A percentile compares a stretch with the other conserved stretches of the same genome.
These are phyloP conservation scores for Salvia miltiorrhiza DNA, from an alignment of 257 asterid species.

Conservation along the genomic window DNA sequence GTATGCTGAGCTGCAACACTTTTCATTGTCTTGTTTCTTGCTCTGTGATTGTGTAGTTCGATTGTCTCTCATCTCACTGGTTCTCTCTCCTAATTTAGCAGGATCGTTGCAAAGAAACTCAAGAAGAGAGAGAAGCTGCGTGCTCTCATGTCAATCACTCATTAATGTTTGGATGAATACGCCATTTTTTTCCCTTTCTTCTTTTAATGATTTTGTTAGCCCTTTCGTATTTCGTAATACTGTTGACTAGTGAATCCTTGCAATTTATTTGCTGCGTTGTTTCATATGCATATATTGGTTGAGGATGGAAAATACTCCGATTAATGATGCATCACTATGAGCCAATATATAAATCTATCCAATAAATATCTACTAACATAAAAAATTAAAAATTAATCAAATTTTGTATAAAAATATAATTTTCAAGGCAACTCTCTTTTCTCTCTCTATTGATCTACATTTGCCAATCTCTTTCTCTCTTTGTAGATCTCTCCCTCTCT, in stretches of 20 bases:
- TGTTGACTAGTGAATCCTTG: not conserved
- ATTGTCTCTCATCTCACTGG: not conserved
- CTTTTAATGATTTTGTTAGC: not conserved
- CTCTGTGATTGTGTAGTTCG: no score
- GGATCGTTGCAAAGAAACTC: not conserved
- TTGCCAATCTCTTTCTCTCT: no score
- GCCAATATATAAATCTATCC: no score
- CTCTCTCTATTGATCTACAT: no score
- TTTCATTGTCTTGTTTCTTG: no score
- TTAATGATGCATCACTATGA: no score
- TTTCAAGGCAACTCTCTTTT: no score
- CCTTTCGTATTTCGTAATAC: not conserved
- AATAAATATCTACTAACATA: no score
- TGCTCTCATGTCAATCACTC: not conserved
- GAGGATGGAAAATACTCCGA: not conserved
- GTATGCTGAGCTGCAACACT: slow-evolving; percentile 13
- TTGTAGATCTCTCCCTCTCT: no score
- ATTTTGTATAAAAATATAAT: no score
- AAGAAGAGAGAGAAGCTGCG: not conserved
- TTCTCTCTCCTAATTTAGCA: not conserved
- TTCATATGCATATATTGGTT: not conserved
- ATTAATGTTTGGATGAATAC: not conserved
- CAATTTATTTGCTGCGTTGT: not conserved
- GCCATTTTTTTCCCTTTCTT: not conserved
- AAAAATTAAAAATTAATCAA: no score